A percentile compares a stretch with the other conserved stretches of the same genome.
Evolutionary conservation across 371 early-diverging fungal genomes (phyloP).

Genomic region (Rhizopus delemar): DNA sequence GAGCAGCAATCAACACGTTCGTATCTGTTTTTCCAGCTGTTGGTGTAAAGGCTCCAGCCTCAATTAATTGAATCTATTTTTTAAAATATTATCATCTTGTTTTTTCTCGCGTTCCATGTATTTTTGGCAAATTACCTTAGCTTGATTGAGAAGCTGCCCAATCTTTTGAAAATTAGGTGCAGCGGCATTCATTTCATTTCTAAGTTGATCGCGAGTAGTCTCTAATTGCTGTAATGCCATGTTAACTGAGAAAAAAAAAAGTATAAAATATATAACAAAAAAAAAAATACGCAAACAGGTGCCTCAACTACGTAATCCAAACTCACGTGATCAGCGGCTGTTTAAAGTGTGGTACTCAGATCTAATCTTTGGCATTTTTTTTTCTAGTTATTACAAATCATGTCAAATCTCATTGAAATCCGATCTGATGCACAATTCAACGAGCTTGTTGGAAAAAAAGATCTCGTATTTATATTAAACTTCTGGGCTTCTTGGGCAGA

Average conservation of each 20-base stretch:
- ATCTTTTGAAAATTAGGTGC: constrained; percentile 76
- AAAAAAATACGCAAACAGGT: constrained; percentile 16
- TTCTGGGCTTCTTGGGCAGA: constrained; percentile 93
- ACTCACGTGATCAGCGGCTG: constrained; percentile 12
- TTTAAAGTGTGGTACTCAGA: neutral
- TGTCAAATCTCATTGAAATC: constrained; percentile 46
- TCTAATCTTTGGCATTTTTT: neutral
- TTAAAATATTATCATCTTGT: neutral
- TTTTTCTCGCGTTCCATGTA: neutral
- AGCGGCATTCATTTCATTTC: constrained; percentile 66
- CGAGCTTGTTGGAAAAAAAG: constrained; percentile 29
- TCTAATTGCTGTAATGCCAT: constrained; percentile 40
- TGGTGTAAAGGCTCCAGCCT: constrained; percentile 72
- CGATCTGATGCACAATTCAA: constrained; percentile 44
- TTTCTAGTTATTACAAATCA: neutral
- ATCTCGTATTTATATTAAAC: constrained; percentile 62
- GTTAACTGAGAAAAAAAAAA: constrained; percentile 8
- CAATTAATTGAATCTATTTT: constrained; percentile 70
- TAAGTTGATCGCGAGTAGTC: constrained; percentile 52
- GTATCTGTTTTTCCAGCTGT: constrained; percentile 59
- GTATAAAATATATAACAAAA: no score
- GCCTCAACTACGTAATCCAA: neutral
- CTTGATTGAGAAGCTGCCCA: constrained; percentile 67
- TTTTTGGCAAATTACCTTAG: constrained; percentile 65
- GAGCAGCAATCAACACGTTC: constrained; percentile 67